Evolutionary conservation across 176 grass and related monocot genomes (phyloP), one percentile per base, ranked within the genome.

Genomic region (Cenchrus fungigraminus): DNA sequence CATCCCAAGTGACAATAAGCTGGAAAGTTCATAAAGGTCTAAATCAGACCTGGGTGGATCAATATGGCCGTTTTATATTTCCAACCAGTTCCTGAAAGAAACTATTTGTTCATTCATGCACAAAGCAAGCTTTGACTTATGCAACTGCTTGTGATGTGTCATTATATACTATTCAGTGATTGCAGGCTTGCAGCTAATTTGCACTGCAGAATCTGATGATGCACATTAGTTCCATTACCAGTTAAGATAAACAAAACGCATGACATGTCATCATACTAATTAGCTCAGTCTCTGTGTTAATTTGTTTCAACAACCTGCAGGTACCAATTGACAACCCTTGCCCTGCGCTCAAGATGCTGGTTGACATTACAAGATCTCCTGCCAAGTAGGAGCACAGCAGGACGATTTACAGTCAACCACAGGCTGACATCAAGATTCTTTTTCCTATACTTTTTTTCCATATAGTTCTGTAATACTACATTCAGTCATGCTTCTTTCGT

Each of bases 241-340:
- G 34, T 34, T 34, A 34, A 34, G 34, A 34, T 34, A 34, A 34
- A 34, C 34, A 34, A 34, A 34, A 34, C 34, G 34, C 34, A 34
- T 34, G 34, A 34, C 34, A 34, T 34, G 34, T 34, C 34, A 34
- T 34, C 44, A 9, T 71, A 19, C 80, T 76, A 52, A 86, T 79
- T 34, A 34, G 70, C 47, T 37, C 12, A 83, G 19, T 13, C 6
- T 34, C 34, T 32, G 29, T 67, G 28, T 57, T 20, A 82, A 52
- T 71, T 65, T 45, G 13, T 68, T 70, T 58, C 87, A 93, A 73
- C 89, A 6, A 74, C 16, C 34, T 34, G 9, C 72, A 98, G 95
- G 91, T 98, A 77, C 95, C 95, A 17, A 85, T 93, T 14, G 95
- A 98, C 81, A 94, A 98, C 71, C 95, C 95, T 81, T 98, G 95